Evolutionary conservation across 2,329 filamentous ascomycete genomes (phyloP), one percentile per base, ranked within the genome.

Genomic region (Daldinia eschscholtzii): DNA sequence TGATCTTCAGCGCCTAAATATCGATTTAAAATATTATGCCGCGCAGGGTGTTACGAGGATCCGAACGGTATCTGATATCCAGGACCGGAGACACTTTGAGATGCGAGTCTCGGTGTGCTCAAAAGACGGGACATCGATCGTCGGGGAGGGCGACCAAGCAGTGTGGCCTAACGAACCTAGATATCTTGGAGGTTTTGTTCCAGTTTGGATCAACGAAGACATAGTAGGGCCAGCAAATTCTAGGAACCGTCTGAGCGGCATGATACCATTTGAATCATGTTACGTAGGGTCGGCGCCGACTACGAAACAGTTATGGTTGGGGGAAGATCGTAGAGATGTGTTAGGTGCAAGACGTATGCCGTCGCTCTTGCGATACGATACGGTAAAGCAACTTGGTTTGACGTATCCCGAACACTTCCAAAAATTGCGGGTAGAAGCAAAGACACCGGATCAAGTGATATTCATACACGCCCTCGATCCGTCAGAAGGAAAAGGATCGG

Each of bases 291-390:
- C 77, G n/a, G 80, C 80, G 6, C 83, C 83, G 0, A 79, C 77
- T 0, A 75, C 72, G 48, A 73, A 71, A 41, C 67, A 72, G 18
- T 41, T 84, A 9, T 83, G 80, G 77, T 58, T 85, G 41, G 83
- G 83, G 15, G 80, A 82, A 64, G 79, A 82, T 62, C 77, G 83
- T 20, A 77, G 79, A 60, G 82, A 84, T 50, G 81, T 85, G 4
- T 71, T 85, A 2, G 81, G 83, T 1, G 74, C 79, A 4, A 76
- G 73, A 15, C 78, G 80, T 20, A 75, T 85, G 70, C 83, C 83
- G 10, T 81, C 79, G 1, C 76, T 79, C 58, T 74, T 76, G 64
- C 74, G 76, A 6, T 76, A 73, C 20, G 72, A 75, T 13, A 65
- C 57, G 0, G 58, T 71, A 52, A 74, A 20, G 57, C 68, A 0